These are phyloP conservation scores for Anacardium occidentale DNA, from an alignment of 345 rosid genomes.

Conservation along the genomic window DNA sequence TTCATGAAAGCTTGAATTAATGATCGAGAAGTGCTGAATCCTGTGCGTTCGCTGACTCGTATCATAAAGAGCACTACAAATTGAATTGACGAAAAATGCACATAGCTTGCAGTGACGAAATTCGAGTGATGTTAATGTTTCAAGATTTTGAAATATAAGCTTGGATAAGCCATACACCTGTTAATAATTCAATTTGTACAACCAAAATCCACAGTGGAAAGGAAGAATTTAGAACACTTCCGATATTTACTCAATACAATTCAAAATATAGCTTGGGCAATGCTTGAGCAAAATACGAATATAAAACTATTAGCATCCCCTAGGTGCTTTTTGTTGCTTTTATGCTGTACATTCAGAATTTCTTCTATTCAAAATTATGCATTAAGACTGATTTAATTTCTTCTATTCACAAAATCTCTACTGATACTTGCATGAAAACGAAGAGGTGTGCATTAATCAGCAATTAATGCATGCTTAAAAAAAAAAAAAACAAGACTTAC, in stretches of 20 bases:
- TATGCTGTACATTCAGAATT: not conserved
- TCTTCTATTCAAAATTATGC: not conserved
- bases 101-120: conserved; percentile 75
- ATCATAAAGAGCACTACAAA: conserved; percentile 45
- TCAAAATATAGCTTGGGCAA: not conserved
- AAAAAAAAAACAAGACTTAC: conserved; percentile 43
- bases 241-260: not conserved
- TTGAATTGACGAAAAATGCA: conserved; percentile 43
- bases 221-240: conserved; percentile 1
- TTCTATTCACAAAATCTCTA: not conserved
- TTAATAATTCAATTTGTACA: conserved; percentile 21
- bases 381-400: not conserved
- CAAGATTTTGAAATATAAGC: conserved; percentile 59
- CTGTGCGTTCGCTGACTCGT: conserved; percentile 36
- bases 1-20: conserved; percentile 52
- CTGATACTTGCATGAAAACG: too few relatives aligned
- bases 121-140: conserved; percentile 68
- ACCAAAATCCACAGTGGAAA: conserved; percentile 3
- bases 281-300: not conserved
- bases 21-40: conserved; percentile 54
- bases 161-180: conserved; percentile 75
- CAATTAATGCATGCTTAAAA: not conserved
- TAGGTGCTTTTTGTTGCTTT: not conserved
- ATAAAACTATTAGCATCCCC: not conserved
- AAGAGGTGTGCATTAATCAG: not conserved